phyloP scores from a whole-genome alignment of 2,329 filamentous ascomycete species.

The Venturia nashicola region DNA sequence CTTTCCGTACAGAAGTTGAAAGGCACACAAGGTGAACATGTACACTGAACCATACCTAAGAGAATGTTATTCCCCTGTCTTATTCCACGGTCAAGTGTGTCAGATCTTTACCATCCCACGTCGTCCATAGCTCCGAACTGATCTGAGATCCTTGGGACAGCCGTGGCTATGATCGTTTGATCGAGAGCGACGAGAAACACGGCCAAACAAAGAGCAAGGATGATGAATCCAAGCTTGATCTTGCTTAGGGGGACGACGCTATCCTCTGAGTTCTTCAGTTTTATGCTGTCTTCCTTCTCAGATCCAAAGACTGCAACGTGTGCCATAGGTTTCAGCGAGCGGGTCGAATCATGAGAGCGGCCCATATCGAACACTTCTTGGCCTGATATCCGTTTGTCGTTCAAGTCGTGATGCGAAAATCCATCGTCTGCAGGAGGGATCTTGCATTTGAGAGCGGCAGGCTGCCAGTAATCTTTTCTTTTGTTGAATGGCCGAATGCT shows the following conservation, averaged over 20 bases:
- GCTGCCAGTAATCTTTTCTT: not conserved
- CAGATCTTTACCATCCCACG: slow-evolving; percentile 23
- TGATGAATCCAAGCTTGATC: slow-evolving; percentile 1
- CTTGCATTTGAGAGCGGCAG: not conserved
- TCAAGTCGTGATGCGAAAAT: not conserved
- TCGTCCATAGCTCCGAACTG: slow-evolving; percentile 16
- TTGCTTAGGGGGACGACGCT: not conserved
- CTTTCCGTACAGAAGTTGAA: slow-evolving; percentile 10
- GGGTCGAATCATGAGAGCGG: not conserved
- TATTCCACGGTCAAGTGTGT: not conserved
- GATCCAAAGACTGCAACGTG: not conserved
- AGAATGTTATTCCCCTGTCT: not conserved
- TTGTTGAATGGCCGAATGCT: not conserved
- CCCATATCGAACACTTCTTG: not conserved
- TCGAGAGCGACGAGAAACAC: slow-evolving; percentile 12
- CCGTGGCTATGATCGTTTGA: slow-evolving; percentile 23
- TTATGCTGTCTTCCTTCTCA: not conserved
- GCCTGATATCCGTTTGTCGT: not conserved
- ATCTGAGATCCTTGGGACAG: slow-evolving; percentile 14
- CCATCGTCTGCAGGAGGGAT: not conserved
- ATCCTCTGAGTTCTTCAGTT: not conserved
- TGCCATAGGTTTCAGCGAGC: slow-evolving; percentile 11
- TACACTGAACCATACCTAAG: slow-evolving; percentile 11
- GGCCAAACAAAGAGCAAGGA: slow-evolving; percentile 6
- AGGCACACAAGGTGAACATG: slow-evolving; percentile 5